These are phyloP conservation scores for Metarhizium brunneum DNA, from an alignment of 2,329 filamentous ascomycete species.

Conservation along the genomic window DNA sequence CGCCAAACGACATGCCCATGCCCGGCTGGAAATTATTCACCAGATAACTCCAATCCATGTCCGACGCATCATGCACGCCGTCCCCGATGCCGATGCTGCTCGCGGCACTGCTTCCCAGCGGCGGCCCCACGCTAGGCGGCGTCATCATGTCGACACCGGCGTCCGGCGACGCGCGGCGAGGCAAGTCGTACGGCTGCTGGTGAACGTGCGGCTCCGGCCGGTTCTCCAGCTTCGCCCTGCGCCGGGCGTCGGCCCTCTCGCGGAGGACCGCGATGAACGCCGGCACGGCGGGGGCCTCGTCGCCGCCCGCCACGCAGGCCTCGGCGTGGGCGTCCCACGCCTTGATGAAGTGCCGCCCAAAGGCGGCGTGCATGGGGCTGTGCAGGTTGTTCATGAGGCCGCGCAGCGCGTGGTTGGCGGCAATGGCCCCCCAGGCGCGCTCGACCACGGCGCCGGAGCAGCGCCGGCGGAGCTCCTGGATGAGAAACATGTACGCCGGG, in stretches of 20 bases:
- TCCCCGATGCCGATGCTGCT: conserved; percentile 9
- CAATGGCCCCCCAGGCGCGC: conserved; percentile 48
- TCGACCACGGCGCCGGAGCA: conserved; percentile 46
- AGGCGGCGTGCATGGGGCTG: conserved; percentile 48
- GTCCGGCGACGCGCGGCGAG: neutral
- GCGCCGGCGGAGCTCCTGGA: conserved; percentile 44
- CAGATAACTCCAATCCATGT: conserved; percentile 42
- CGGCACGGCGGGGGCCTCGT: conserved; percentile 29
- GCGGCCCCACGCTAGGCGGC: conserved; percentile 12
- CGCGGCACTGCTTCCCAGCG: conserved; percentile 5
- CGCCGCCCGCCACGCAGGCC: conserved; percentile 35
- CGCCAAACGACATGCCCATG: conserved; percentile 15
- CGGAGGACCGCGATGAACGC: conserved; percentile 38
- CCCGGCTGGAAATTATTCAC: conserved; percentile 31
- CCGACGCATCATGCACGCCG: conserved; percentile 18
- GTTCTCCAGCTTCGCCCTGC: conserved; percentile 20
- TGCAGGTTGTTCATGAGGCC: conserved; percentile 39
- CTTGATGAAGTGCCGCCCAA: conserved; percentile 49
- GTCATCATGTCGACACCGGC: conserved; percentile 20
- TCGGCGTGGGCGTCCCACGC: conserved; percentile 51
- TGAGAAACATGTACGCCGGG: conserved; percentile 51
- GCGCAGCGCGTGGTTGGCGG: conserved; percentile 43
- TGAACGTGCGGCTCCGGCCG: conserved; percentile 13
- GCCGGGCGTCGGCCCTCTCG: conserved; percentile 30
- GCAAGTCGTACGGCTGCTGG: conserved; percentile 13